Conservation (phyloP, 2,329 filamentous ascomycete genomes). For the Pestalotiopsis sp. region DNA sequence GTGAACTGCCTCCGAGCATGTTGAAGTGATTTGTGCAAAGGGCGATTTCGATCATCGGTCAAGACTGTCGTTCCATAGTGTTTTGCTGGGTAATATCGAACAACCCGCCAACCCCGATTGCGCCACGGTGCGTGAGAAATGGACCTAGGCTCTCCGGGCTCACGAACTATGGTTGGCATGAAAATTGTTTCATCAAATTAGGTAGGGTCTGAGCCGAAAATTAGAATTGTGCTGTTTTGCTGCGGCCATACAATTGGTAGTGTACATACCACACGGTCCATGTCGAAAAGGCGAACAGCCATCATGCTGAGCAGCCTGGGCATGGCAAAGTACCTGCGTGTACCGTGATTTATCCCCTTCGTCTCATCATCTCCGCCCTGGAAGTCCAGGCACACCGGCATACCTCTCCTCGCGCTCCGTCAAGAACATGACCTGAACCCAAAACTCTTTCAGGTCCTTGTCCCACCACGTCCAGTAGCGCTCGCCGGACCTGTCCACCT, state of each 20-base stretch:
- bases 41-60: no score
- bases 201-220: background rate
- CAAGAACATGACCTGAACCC: conserved; percentile 97
- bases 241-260: background rate
- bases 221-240: background rate
- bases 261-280: background rate
- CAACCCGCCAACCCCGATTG: no score
- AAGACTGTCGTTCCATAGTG: no score
- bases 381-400: conserved; percentile 63
- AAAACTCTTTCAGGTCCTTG: conserved; percentile 93
- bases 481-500: conserved; percentile 87
- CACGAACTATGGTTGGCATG: no score
- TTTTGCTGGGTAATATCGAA: no score
- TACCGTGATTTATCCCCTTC: background rate
- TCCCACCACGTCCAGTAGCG: conserved; percentile 95
- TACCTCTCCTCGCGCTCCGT: conserved; percentile 95
- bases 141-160: no score
- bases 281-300: background rate
- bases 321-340: background rate
- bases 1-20: no score
- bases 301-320: background rate
- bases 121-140: no score
- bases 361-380: conserved; percentile 44
- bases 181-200: background rate
- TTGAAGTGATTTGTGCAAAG: no score